These are phyloP conservation scores for Candida sakaeoensis DNA, from an alignment of 805 yeast genomes.

Conservation along the genomic window DNA sequence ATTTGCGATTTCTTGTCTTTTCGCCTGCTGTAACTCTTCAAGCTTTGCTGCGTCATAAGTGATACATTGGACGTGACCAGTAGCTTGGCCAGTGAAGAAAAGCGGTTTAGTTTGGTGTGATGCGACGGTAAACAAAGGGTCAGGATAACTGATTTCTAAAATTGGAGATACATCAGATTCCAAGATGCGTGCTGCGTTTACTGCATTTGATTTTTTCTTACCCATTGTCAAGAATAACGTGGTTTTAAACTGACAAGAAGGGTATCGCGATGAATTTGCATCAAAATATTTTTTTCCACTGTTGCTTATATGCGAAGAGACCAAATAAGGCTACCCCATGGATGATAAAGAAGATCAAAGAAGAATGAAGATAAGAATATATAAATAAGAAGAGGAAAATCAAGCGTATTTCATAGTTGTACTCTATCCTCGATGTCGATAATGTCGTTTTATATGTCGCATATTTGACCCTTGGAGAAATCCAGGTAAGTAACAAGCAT, in stretches of 20 bases:
- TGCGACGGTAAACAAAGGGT: slow-evolving; percentile 71
- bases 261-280: no score
- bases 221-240: slow-evolving; percentile 12
- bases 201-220: slow-evolving; percentile 25
- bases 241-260: no score
- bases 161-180: slow-evolving; percentile 41
- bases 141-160: slow-evolving; percentile 45
- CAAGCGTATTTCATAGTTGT: no score
- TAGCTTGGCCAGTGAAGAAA: slow-evolving; percentile 69
- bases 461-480: no score
- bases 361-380: no score
- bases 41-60: slow-evolving; percentile 51
- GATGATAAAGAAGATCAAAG: no score
- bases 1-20: slow-evolving; percentile 19
- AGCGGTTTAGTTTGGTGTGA: slow-evolving; percentile 74
- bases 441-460: no score
- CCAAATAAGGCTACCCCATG: no score
- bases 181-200: slow-evolving; percentile 23
- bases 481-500: no score
- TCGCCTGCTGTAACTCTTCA: slow-evolving; percentile 25
- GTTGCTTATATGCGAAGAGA: no score
- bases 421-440: no score
- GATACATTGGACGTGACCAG: slow-evolving; percentile 69
- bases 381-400: no score
- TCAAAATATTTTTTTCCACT: not conserved